Base-by-base conservation (phyloP, 176 grass and related monocot genomes). In the Sorghum bicolor region DNA sequence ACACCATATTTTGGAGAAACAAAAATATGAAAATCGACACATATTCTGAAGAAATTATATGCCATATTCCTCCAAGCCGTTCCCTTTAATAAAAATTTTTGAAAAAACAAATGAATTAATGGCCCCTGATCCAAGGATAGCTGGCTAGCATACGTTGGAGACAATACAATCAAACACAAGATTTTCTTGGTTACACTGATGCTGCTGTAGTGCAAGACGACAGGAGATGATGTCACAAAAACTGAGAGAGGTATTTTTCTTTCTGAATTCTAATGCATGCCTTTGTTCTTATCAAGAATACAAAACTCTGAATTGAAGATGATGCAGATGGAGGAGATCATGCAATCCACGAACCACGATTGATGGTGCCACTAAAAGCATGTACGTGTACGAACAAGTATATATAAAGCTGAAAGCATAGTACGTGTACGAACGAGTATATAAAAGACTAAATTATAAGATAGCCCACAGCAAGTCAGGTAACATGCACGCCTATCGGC, bases 371-470 rank as follows among this genome's bases (percentile, higher is more conserved):
- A 38, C 30, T 33, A 33, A 83, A 79, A 86, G 38, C 53, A 64
- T 37, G 30, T 26, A 75, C 6, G 7, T 61, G 9, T 36, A 52
- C 40, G 19, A 67, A 34, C 29, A 36, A 62, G 32, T 29, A 25
- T 4, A 61, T 55, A 64, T 63, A 71, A 63, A 36, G 63, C 62
- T 8, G 62, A 66, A 44, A 36, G 50, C 36, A 85, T 79, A 63
- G 50, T 53, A 20, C 50, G 6, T 55, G 3, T 34, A 67, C 19
- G 6, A 66, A 47, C 39, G 24, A 61, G 30, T 26, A 22, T 53
- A 55, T 72, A 71, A 71, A 71, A 45, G 62, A 72, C 10, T 38
- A 39, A 60, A 47, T 29, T 66, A 86, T 80, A 73, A 72, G 57
- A 39, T 8, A 79, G 31, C 26, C 12, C 66, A 38, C 20, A 58